Percentiles rank a stretch among this genome's conserved stretches.
Evolutionary conservation across 2,329 filamentous ascomycete species (phyloP).

Genomic region (Huntiella decipiens): DNA sequence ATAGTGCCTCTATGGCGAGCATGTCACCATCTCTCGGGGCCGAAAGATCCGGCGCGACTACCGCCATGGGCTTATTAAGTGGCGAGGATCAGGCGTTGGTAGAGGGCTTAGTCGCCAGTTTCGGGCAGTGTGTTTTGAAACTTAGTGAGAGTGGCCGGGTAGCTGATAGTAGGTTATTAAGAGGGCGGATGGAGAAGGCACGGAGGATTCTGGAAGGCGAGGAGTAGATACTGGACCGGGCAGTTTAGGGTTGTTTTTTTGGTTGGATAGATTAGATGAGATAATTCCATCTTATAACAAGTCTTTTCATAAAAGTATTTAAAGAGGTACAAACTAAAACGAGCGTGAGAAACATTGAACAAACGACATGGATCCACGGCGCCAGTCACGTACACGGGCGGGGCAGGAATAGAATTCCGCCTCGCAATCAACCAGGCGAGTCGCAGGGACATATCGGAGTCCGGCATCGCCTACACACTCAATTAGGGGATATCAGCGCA

Average conservation of each 20-base stretch:
- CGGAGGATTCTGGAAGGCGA: constrained; percentile 50
- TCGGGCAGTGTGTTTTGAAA: constrained; percentile 41
- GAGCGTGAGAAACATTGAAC: too few species aligned
- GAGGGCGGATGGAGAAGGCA: constrained; percentile 57
- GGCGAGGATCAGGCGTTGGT: constrained; percentile 41
- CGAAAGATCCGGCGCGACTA: constrained; percentile 12
- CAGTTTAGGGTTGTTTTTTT: not conserved
- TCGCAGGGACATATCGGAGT: too few species aligned
- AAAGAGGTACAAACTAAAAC: too few species aligned
- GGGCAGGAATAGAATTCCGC: too few species aligned
- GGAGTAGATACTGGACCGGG: not conserved
- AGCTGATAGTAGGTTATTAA: constrained; percentile 42
- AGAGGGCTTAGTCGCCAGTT: constrained; percentile 37
- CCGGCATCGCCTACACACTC: too few species aligned
- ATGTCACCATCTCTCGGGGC: constrained; percentile 27
- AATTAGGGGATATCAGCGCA: too few species aligned
- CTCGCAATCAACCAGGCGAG: too few species aligned
- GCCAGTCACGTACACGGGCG: too few species aligned
- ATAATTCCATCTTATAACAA: not conserved
- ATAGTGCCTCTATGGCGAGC: constrained; percentile 1
- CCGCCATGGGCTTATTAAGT: constrained; percentile 27
- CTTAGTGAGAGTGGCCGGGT: constrained; percentile 34
- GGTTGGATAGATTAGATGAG: not conserved
- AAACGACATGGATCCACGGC: too few species aligned
- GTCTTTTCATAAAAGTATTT: not conserved